Base-by-base conservation (phyloP, 495 filamentous ascomycete species). In the Xylaria grammica region DNA sequence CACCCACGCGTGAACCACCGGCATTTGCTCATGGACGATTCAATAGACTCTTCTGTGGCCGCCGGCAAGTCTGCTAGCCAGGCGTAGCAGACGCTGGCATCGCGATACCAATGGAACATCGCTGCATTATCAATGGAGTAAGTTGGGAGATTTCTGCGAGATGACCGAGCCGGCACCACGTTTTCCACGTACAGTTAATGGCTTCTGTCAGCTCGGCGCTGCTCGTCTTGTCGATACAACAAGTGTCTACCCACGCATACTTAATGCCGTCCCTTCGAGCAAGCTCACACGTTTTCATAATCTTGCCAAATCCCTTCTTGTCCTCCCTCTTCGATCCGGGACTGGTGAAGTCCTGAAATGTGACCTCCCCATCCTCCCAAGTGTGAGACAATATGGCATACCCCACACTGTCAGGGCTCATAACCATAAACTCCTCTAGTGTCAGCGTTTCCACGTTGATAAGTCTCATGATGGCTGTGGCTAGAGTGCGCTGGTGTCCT, bases 81-180 rank as follows among this genome's bases (percentile, higher is more conserved):
- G 4, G 62, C 76, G 54, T 73, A 77, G 48, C 76, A 78, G 8
- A 72, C 60, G 13, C 4, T 26, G 20, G 73, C 56, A 0, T 42
- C 45, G 20, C 49, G 20, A 61, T 76, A 78, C 74, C 71, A 78
- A 3, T 38, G 44, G 46, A 53, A 77, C 72, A 72, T 77, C 10
- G 69, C 30, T 63, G 40, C 67, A 24, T 4, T 15, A 27, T 44
- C 40, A 13, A 13, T 4, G 15, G 32, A 15, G 8, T 38, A 15
- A 1, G n/a, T 38, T 13, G 11, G 32, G 15, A 11, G 1, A 17
- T 27, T 50, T n/a, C 17, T 30, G 5, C 9, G 22, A 4, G 19
- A 32, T 17, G 10, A 15, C 29, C 51, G 2, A 38, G 17, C 4
- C 17, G 6, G 24, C 15, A 17, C 10, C 17, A 55, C 2, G 3